Conservation (phyloP, 2,329 filamentous ascomycete genomes). For the Intubia oerlemansii region DNA sequence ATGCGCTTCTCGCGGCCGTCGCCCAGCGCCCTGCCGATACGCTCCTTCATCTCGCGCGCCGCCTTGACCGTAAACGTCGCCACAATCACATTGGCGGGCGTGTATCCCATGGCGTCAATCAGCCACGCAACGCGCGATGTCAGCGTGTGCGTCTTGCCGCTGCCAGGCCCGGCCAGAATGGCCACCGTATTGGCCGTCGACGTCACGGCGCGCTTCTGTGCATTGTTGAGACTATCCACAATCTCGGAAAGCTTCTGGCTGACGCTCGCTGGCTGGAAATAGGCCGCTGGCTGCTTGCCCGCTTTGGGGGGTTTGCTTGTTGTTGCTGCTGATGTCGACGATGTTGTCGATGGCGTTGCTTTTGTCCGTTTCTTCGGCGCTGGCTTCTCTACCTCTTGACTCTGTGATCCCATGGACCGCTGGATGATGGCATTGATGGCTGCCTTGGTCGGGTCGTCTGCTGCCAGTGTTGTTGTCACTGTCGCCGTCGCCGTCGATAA, state of each 20-base stretch:
- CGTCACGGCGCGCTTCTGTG: slow-evolving; percentile 33
- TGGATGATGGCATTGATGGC: no score
- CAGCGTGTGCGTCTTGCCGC: slow-evolving; percentile 87
- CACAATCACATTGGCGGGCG: slow-evolving; percentile 76
- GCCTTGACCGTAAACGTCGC: slow-evolving; percentile 97
- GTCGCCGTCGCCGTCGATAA: no score
- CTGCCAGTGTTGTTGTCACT: no score
- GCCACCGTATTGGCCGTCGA: slow-evolving; percentile 34
- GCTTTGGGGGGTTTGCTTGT: background rate
- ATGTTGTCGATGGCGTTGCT: no score
- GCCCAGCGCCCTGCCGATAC: slow-evolving; percentile 65
- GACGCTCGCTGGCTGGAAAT: slow-evolving; percentile 1
- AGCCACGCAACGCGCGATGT: slow-evolving; percentile 85
- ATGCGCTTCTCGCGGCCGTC: slow-evolving; percentile 53
- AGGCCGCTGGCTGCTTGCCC: background rate
- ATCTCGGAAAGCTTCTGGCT: slow-evolving; percentile 11
- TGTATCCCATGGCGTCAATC: slow-evolving; percentile 46
- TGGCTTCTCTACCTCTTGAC: no score
- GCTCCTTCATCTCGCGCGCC: slow-evolving; percentile 76
- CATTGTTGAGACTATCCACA: slow-evolving; percentile 28
- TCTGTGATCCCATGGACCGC: no score
- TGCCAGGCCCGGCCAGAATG: slow-evolving; percentile 46
- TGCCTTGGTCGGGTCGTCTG: no score
- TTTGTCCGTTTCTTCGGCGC: no score
- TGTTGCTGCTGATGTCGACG: background rate